Evolutionary conservation across 305 asterid genomes (phyloP), one percentile per base, ranked within the genome.

Genomic region (Stenogyne calaminthoides): DNA sequence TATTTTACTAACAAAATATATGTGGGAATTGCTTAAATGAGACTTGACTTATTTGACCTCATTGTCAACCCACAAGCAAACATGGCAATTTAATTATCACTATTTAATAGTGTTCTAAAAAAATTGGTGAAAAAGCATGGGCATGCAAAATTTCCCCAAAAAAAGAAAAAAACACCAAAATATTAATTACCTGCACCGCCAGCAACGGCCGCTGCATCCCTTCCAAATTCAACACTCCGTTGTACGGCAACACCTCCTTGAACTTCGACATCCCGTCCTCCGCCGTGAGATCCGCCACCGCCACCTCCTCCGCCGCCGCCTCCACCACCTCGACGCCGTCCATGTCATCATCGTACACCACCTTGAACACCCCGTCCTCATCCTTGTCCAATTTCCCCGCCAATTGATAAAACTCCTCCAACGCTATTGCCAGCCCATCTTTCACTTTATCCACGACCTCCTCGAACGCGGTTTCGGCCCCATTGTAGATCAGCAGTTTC

Each of bases 371-470:
- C 27, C 98, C 98, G 3, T 94, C 97, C 32, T 91, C 97, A 34
- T 94, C 97, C 57, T 91, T 94, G 7, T 89, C 96, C 74, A 94
- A 67, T 61, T 74, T 91, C 20, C 98, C 99, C 0, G 96, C 96
- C 81, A 94, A 64, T 80, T 94, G 99, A 62, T 94, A 78, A n/a
- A 94, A 94, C 7, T 94, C 99, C 84, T 87, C 92, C 89, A 94
- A 49, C 34, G 82, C 99, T 0, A 79, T 9, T 1, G 84, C 86
- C 64, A 94, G 76, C 11, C 96, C 91, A n/a, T 88, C 93, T 65
- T 83, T 90, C 81, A 89, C 16, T 5, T 83, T 88, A 68, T 82
- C 91, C 70, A 81, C 80, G 0, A 65, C 42, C 4, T 62, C 86
- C 9, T 85, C 96, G 54, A 88, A 87, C 2, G 77, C 67, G 2